Percentiles rank a stretch among this genome's conserved stretches.
Evolutionary conservation across 2,329 filamentous ascomycete species (phyloP).

Genomic region (Colletotrichum acutatum): DNA sequence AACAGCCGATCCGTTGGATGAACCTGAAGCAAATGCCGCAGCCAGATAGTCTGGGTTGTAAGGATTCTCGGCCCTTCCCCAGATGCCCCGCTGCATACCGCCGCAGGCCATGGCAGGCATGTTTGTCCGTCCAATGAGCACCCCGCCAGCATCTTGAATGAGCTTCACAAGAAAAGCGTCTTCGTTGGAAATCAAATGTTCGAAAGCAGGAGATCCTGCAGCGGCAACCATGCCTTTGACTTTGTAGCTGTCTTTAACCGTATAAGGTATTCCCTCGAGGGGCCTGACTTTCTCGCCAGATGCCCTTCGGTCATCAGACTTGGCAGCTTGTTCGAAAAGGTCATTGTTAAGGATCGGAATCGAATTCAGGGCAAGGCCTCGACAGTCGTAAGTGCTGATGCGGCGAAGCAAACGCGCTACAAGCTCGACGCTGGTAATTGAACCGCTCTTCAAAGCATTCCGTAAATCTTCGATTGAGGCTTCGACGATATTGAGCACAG

Average conservation of each 20-base stretch:
- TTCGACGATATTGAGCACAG: too few relatives aligned
- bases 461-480: too few relatives aligned
- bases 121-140: slow-evolving; percentile 65
- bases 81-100: slow-evolving; percentile 64
- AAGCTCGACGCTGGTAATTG: too few relatives aligned
- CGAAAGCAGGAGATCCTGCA: slow-evolving; percentile 65
- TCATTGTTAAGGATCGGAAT: too few relatives aligned
- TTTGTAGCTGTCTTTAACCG: slow-evolving; percentile 46
- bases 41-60: slow-evolving; percentile 62
- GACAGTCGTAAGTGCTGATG: too few relatives aligned
- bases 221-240: slow-evolving; percentile 63
- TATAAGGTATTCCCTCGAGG: too few relatives aligned
- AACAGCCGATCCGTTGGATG: slow-evolving; percentile 63
- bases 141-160: slow-evolving; percentile 59
- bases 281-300: too few relatives aligned
- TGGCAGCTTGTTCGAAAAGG: too few relatives aligned
- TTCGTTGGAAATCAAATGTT: slow-evolving; percentile 58
- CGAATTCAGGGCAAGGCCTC: too few relatives aligned
- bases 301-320: too few relatives aligned
- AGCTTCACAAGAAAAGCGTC: slow-evolving; percentile 63
- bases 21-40: slow-evolving; percentile 63
- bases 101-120: slow-evolving; percentile 68
- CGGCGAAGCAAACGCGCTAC: too few relatives aligned
- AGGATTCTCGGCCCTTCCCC: slow-evolving; percentile 62
- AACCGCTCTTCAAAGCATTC: too few relatives aligned